phyloP scores from a whole-genome alignment of 352 stramenopile genomes.

The Phytophthora constricta region DNA sequence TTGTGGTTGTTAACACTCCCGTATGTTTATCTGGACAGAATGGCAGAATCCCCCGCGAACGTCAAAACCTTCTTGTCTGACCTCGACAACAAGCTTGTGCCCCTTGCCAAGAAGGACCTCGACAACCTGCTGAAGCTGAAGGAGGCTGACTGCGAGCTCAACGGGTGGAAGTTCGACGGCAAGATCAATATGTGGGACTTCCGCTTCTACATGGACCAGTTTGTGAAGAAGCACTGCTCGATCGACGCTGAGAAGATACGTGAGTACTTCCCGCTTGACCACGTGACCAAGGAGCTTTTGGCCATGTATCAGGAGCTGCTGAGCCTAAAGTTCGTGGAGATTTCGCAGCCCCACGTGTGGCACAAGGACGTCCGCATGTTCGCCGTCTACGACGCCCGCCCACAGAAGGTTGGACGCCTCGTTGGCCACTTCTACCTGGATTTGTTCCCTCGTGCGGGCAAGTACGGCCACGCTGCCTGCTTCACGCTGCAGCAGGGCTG shows the following conservation, averaged over 20 bases:
- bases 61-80: slow-evolving; percentile 80
- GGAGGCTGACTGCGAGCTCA: slow-evolving; percentile 59
- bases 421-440: slow-evolving; percentile 92
- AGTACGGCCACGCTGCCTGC: slow-evolving; percentile 91
- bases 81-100: slow-evolving; percentile 76
- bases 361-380: slow-evolving; percentile 92
- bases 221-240: slow-evolving; percentile 87
- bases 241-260: slow-evolving; percentile 89
- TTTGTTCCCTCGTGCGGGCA: slow-evolving; percentile 85
- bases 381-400: slow-evolving; percentile 75
- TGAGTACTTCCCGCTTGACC: slow-evolving; percentile 89
- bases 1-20: slow-evolving; percentile 20
- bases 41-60: slow-evolving; percentile 66
- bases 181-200: slow-evolving; percentile 93
- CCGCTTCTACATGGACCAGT: slow-evolving; percentile 90
- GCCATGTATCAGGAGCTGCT: slow-evolving; percentile 91
- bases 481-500: slow-evolving; percentile 89
- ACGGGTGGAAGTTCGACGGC: slow-evolving; percentile 73
- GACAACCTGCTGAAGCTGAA: slow-evolving; percentile 78
- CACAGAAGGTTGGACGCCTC: slow-evolving; percentile 53
- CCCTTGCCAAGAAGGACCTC: slow-evolving; percentile 81
- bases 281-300: slow-evolving; percentile 86
- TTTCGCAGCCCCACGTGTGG: slow-evolving; percentile 83
- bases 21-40: slow-evolving; percentile 44
- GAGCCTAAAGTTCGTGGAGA: slow-evolving; percentile 86